Conservation (phyloP, 2,329 filamentous ascomycete genomes). For the Phyllosticta citriasiana region DNA sequence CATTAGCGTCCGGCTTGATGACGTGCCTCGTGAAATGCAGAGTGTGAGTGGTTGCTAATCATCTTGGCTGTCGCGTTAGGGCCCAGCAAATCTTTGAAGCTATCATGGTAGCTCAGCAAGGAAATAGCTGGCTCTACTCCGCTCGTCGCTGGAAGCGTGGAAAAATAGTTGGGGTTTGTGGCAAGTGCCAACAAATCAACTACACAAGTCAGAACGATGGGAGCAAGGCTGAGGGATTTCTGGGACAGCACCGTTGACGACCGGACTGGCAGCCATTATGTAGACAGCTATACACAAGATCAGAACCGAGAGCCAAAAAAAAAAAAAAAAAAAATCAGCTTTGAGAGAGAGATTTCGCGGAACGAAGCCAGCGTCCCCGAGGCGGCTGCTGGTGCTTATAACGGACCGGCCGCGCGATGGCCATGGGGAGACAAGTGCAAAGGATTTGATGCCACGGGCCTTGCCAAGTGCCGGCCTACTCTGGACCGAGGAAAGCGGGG, state of each 20-base stretch:
- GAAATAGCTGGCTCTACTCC: slow-evolving; percentile 24
- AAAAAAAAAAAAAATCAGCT: neutral
- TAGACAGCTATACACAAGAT: slow-evolving; percentile 1
- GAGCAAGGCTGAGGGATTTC: neutral
- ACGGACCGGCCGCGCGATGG: neutral
- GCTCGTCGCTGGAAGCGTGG: slow-evolving; percentile 19
- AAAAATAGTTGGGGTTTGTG: slow-evolving; percentile 22
- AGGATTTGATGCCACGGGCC: neutral
- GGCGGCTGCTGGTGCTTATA: slow-evolving; percentile 4
- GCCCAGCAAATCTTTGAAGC: slow-evolving; percentile 25
- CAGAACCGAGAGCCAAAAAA: neutral
- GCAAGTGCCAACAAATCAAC: slow-evolving; percentile 24
- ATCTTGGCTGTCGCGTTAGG: slow-evolving; percentile 22
- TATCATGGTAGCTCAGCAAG: slow-evolving; percentile 28
- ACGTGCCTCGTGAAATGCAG: slow-evolving; percentile 31
- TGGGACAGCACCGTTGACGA: neutral
- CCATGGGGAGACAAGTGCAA: neutral
- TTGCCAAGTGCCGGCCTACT: neutral
- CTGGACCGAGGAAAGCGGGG: neutral
- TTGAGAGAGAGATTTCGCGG: neutral
- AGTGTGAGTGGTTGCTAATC: slow-evolving; percentile 19
- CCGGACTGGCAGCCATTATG: neutral
- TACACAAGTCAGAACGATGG: slow-evolving; percentile 8
- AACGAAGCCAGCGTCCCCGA: neutral
- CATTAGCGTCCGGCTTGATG: neutral